These are phyloP conservation scores for Santalum album DNA, from an alignment of 164 flowering plant genomes.

Conservation along the genomic window DNA sequence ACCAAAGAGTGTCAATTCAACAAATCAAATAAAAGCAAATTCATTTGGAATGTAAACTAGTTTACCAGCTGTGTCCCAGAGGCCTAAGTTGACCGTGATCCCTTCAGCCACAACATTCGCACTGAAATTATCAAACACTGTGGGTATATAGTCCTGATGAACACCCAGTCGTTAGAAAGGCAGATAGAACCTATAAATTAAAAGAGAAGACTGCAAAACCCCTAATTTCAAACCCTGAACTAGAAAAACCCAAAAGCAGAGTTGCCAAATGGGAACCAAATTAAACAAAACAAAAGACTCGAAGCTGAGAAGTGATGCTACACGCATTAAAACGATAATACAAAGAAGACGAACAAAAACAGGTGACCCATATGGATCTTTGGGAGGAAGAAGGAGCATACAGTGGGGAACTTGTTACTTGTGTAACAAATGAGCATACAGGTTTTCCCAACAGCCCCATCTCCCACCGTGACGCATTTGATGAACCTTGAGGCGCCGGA, in stretches of 20 bases:
- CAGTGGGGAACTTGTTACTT: conserved; percentile 94
- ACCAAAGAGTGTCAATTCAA: too few species aligned
- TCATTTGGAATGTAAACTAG: background rate
- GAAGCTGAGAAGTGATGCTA: too few species aligned
- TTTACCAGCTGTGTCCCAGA: conserved; percentile 99
- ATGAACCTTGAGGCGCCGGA: conserved; percentile 78
- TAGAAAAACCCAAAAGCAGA: conserved; percentile 1
- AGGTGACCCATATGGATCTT: conserved; percentile 14
- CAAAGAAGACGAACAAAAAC: conserved; percentile 2
- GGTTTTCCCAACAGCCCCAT: conserved; percentile 97
- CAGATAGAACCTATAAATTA: background rate
- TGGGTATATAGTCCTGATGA: conserved; percentile 78
- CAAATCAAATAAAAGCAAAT: too few species aligned
- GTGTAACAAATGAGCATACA: conserved; percentile 97
- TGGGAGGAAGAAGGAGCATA: conserved; percentile 19
- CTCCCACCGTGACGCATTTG: conserved; percentile 95
- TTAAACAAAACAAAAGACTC: too few species aligned
- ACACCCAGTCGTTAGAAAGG: background rate
- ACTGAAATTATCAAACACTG: conserved; percentile 97
- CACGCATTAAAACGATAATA: background rate
- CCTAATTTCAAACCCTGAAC: background rate
- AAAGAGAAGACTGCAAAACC: background rate
- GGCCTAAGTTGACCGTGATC: conserved; percentile 89
- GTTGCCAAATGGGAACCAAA: too few species aligned
- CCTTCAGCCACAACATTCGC: conserved; percentile 94